Base-by-base conservation (phyloP, 208 protist species). In the Crithidia brevicula region DNA sequence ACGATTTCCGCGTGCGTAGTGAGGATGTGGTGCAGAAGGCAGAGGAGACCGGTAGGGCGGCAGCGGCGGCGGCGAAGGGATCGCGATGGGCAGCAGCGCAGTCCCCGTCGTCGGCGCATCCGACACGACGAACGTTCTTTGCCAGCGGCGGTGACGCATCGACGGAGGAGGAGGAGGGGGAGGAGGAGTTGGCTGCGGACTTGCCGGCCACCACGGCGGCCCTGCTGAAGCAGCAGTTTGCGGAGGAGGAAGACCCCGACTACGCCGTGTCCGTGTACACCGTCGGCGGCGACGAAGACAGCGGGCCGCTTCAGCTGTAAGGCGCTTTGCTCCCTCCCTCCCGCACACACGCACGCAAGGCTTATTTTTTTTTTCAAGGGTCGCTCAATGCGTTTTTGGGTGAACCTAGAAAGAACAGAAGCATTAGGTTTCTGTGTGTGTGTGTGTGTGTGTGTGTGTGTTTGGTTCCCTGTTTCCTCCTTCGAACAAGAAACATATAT, bases 1-100 rank as follows among this genome's bases (percentile, higher is more conserved):
- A 78, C 58, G 88, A 93, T 66, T 72, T 83, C 20, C 88, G 91
- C 45, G 88, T 92, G 60, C 60, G 58, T 56, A 91, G 82, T 36
- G 81, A 73, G 40, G 81, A 86, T 11, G 82, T 82, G 49, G 52
- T 91, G 46, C 61, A 49, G 20, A 67, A 76, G 61, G 66, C 76
- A n/a, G 31, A 77, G 52, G 42, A 25, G 42, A 45, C 9, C 13
- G n/a, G n/a, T n/a, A n/a, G n/a, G n/a, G 67, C 62, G 52, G 69
- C 67, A 54, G 47, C 71, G 16, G 52, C 22, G 60, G 56, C 18
- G 11, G 64, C 47, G 49, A 13, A n/a, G 46, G 63, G 13, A n/a
- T n/a, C n/a, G n/a, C n/a, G n/a, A n/a, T n/a, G n/a, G n/a, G n/a
- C 50, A 59, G 13, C 60, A 53, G 9, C 33, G 66, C 18, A 54